Conservation (phyloP, 139 green algal species). For the Chlorella sp. region DNA sequence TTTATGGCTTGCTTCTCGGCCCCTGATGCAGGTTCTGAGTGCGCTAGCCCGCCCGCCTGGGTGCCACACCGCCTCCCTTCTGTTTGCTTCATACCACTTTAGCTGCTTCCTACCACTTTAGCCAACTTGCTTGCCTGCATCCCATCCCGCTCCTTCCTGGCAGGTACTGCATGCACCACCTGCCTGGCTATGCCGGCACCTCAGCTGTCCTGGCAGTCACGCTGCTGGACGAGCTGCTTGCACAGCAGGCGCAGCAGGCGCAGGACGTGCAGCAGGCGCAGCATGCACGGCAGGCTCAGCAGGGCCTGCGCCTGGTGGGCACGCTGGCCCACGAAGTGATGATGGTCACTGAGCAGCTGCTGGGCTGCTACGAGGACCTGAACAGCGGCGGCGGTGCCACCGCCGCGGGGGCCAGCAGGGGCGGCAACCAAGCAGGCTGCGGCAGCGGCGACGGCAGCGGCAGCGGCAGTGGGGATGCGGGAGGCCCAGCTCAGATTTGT, state of each 20-base stretch:
- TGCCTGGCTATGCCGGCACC: conserved; percentile 57
- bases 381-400: background rate
- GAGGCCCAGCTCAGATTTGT: conserved; percentile 45
- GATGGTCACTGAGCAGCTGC: conserved; percentile 64
- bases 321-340: conserved; percentile 74
- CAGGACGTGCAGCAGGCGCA: background rate
- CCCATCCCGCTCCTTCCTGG: too few species aligned
- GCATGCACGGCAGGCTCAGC: conserved; percentile 2
- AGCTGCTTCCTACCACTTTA: too few species aligned
- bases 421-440: background rate
- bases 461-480: background rate
- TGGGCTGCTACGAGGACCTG: conserved; percentile 56
- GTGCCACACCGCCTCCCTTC: background rate
- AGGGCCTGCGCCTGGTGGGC: conserved; percentile 56
- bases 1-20: too few species aligned
- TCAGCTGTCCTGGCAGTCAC: conserved; percentile 55
- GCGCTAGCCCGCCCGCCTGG: too few species aligned
- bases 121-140: too few species aligned
- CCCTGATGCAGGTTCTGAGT: too few species aligned
- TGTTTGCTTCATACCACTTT: background rate
- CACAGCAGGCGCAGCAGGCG: background rate
- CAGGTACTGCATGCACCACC: conserved; percentile 55
- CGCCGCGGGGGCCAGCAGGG: background rate
- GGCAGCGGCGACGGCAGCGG: conserved; percentile 10
- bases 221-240: conserved; percentile 36